Base-by-base conservation (phyloP, 2,329 filamentous ascomycete species). In the Fusarium sp. region DNA sequence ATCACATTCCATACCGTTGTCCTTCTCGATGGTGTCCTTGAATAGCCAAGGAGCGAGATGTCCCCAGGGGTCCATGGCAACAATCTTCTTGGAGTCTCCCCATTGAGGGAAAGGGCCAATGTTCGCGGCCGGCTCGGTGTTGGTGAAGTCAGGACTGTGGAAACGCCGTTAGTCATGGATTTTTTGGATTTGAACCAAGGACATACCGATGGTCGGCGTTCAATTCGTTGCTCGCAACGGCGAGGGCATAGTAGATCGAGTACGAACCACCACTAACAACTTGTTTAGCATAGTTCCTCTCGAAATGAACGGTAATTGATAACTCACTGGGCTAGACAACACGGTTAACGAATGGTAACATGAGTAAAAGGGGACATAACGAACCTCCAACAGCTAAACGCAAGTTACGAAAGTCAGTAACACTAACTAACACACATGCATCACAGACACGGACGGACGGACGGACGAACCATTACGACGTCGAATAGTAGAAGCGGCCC, bases 51-150 rank as follows among this genome's bases (percentile, higher is more conserved):
- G 93, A 14, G 92, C 89, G 68, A 97, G 85, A 84, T 98, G 96
- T 12, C 96, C 95, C 81, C 92, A 93, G 1, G 95, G 95, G 80
- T 98, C 96, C 94, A 99, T 97, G 24, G 95, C 94, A 20, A 98
- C 95, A 71, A 99, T 98, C 86, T 98, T 98, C 82, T 94, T 94
- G 78, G 89, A 90, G 79, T 97, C 93, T 31, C 89, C 89, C 95
- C 95, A 99, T 83, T 96, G 91, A 13, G 93, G 91, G 77, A 97
- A 97, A 13, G 94, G 95, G 0, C 95, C 95, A 79, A 98, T 94
- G 59, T 92, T 90, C 28, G 91, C 93, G n/a, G 95, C 95, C 18
- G 96, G 96, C 81, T 98, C 93, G 15, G 95, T 97, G 82, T 98
- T 85, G 71, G 86, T 90, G 75, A 88, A 90, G 73, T 90, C 88